phyloP scores from a whole-genome alignment of 148 eudicot species.

The Diospyros kaki region DNA sequence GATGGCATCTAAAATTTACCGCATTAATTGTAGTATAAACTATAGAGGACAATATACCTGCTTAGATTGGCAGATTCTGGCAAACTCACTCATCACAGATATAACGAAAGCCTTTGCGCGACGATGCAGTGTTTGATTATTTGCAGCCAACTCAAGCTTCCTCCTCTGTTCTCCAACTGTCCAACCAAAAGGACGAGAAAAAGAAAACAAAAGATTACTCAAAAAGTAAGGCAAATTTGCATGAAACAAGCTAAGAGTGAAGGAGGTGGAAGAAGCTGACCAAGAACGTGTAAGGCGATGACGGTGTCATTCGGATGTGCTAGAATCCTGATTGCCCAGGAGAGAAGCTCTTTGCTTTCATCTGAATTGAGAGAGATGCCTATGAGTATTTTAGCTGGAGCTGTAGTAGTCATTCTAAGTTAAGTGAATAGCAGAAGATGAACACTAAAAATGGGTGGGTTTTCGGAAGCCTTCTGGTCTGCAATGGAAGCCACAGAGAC shows the following conservation, averaged over 20 bases:
- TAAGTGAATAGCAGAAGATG: too few species aligned
- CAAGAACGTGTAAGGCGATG: constrained; percentile 65
- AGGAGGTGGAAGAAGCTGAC: constrained; percentile 26
- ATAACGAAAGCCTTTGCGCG: constrained; percentile 66
- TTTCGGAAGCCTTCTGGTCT: constrained; percentile 4
- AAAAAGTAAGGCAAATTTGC: too few species aligned
- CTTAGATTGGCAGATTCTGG: constrained; percentile 47
- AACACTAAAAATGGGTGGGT: not conserved
- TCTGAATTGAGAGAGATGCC: constrained; percentile 50
- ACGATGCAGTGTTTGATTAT: constrained; percentile 39
- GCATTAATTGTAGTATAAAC: not conserved
- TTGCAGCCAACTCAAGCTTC: constrained; percentile 24
- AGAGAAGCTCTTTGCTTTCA: constrained; percentile 48
- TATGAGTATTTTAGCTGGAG: constrained; percentile 58
- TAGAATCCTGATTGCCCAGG: constrained; percentile 52
- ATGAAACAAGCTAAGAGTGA: too few species aligned
- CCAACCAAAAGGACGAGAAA: too few species aligned
- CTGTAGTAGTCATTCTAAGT: constrained; percentile 20
- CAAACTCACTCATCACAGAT: constrained; percentile 68
- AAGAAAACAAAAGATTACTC: too few species aligned
- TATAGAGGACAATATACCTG: constrained; percentile 43
- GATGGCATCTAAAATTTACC: not conserved
- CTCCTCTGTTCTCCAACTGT: constrained; percentile 35
- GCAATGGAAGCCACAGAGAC: constrained; percentile 16
- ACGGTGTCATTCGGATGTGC: constrained; percentile 69